Base-by-base conservation (phyloP, 768 basidiomycete genomes). In the Holtermannia corniformis region DNA sequence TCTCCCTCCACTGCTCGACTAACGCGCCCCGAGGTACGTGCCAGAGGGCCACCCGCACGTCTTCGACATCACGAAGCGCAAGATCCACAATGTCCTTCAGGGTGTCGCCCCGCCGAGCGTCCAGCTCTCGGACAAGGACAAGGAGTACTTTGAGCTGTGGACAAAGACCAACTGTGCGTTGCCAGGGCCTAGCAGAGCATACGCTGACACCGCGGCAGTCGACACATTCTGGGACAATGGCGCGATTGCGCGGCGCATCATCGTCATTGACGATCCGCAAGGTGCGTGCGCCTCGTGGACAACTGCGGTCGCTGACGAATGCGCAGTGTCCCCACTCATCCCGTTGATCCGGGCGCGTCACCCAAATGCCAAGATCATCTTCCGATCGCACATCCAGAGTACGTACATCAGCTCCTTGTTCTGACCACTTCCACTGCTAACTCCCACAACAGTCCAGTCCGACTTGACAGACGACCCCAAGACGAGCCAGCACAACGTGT, bases 301-400 rank as follows among this genome's bases (percentile, higher is more conserved):
- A 13, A 41, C n/a, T 19, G 5, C 25, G 23, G 3, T 14, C 19
- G 19, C 12, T 19, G 20, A 16, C 27, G n/a, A 21, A 24, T 22
- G 4, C n/a, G 12, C 25, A 68, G 56, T 95, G 82, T 86, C 89
- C 41, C 89, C 89, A 46, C 78, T 95, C 50, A 92, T 96, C 69
- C 92, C 92, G 4, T 78, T 91, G 60, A 93, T 95, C 78, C 83
- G 81, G 70, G 84, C 85, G 75, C 76, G 83, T 50, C 79, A 85
- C 53, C 89, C 90, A 2, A 82, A 85, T 22, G 75, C 91, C 44
- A 90, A 90, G 49, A 88, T 95, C 66, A 77, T 92, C 59, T 96
- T 92, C 72, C 83, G 91, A 43, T 93, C 89, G 49, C 91, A 95
- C 76, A 95, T 95, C 56, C 90, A 96, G 75, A 90, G 68, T 70